A percentile compares a stretch with the other conserved stretches of the same genome.
Evolutionary conservation across 768 basidiomycete genomes (phyloP).

Genomic region (Suillus lakei): DNA sequence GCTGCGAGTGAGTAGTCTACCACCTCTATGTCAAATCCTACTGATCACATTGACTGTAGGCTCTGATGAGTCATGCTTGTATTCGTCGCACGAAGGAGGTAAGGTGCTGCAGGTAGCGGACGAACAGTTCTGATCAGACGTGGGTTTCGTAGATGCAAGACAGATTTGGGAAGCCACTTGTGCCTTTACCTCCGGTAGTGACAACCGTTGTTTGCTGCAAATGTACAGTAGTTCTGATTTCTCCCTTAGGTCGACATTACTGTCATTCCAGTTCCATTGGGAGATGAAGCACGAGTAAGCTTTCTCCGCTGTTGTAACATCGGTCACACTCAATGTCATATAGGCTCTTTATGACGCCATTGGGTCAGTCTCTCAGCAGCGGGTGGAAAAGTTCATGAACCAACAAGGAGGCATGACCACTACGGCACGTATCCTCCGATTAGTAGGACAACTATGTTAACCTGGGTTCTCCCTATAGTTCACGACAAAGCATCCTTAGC

Average conservation of each 20-base stretch:
- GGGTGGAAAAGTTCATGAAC: conserved; percentile 60
- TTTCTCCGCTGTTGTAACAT: background rate
- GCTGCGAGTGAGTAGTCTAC: conserved; percentile 54
- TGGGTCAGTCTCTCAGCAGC: conserved; percentile 62
- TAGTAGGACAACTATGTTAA: conserved; percentile 1
- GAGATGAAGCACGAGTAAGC: conserved; percentile 65
- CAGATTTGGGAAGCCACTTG: conserved; percentile 67
- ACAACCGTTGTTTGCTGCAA: background rate
- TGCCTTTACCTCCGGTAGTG: conserved; percentile 73
- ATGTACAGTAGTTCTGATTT: conserved; percentile 10
- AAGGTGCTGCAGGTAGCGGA: background rate
- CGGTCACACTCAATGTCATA: conserved; percentile 9
- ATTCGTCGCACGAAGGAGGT: conserved; percentile 87
- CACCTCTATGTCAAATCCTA: background rate
- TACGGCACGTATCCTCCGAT: conserved; percentile 39
- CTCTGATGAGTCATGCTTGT: conserved; percentile 77
- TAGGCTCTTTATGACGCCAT: conserved; percentile 74
- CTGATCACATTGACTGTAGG: conserved; percentile 43
- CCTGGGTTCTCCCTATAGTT: conserved; percentile 44
- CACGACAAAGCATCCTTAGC: conserved; percentile 71
- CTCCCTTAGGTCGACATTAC: conserved; percentile 73
- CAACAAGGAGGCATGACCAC: conserved; percentile 41
- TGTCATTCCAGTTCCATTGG: conserved; percentile 68
- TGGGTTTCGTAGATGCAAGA: conserved; percentile 75
- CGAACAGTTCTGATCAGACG: conserved; percentile 10